phyloP scores from a whole-genome alignment of 371 early-diverging fungal genomes.

The Actinomucor elegans region DNA sequence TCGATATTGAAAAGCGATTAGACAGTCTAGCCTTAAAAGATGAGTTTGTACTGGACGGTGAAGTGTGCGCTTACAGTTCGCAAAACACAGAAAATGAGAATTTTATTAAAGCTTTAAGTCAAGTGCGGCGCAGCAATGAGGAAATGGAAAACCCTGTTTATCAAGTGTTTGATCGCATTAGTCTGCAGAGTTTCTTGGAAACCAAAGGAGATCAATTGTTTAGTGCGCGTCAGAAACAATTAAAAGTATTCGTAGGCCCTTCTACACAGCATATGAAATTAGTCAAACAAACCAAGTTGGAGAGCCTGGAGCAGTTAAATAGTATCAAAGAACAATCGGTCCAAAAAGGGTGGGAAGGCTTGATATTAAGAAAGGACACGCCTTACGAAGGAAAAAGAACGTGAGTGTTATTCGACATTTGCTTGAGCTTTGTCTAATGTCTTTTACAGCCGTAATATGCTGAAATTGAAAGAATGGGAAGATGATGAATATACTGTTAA shows the following conservation, averaged over 20 bases:
- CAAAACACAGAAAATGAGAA: constrained; percentile 22
- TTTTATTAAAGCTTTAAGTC: constrained; percentile 28
- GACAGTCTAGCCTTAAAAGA: background rate
- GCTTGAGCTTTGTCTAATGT: background rate
- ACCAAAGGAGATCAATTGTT: constrained; percentile 29
- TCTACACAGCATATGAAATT: constrained; percentile 21
- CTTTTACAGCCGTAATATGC: constrained; percentile 40
- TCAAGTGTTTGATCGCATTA: constrained; percentile 57
- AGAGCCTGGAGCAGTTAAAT: constrained; percentile 25
- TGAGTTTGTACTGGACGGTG: constrained; percentile 55
- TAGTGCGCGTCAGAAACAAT: constrained; percentile 29
- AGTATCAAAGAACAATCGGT: constrained; percentile 28
- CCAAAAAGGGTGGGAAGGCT: constrained; percentile 57
- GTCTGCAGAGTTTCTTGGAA: constrained; percentile 28
- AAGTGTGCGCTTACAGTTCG: constrained; percentile 47
- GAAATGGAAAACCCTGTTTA: constrained; percentile 45
- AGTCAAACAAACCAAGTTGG: constrained; percentile 36
- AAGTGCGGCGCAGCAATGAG: constrained; percentile 29
- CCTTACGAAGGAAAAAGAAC: constrained; percentile 59
- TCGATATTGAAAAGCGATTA: constrained; percentile 27
- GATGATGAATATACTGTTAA: constrained; percentile 58
- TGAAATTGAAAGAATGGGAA: constrained; percentile 61
- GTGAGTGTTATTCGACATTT: constrained; percentile 17
- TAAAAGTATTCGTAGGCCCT: constrained; percentile 19
- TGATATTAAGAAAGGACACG: constrained; percentile 53